These are phyloP conservation scores for Pichia membranifaciens DNA, from an alignment of 805 yeast species.

Conservation along the genomic window DNA sequence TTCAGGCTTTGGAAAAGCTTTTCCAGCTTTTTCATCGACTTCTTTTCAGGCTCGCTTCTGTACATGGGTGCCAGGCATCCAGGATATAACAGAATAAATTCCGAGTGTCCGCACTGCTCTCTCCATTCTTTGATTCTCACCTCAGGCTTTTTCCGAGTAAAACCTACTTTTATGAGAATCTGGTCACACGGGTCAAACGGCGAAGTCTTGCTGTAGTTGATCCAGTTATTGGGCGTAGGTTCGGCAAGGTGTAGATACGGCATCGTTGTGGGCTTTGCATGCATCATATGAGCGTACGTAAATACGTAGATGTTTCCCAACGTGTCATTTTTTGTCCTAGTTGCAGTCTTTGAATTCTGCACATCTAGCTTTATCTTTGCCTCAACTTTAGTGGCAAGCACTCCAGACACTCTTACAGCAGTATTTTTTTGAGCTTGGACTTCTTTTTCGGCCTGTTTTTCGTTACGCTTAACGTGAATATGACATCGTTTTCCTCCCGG, in stretches of 20 bases:
- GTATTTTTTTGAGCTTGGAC: too few relatives aligned
- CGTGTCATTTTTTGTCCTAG: too few relatives aligned
- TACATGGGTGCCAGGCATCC: slow-evolving; percentile 10
- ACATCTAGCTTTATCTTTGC: too few relatives aligned
- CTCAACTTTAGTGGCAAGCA: too few relatives aligned
- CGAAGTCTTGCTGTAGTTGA: slow-evolving; percentile 26
- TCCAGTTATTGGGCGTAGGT: slow-evolving; percentile 17
- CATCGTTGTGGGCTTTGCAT: slow-evolving; percentile 22
- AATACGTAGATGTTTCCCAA: slow-evolving; percentile 50
- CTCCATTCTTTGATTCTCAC: slow-evolving; percentile 47
- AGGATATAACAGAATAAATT: slow-evolving; percentile 37
- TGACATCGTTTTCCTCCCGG: slow-evolving; percentile 9
- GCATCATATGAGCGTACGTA: slow-evolving; percentile 38
- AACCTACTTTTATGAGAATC: slow-evolving; percentile 47
- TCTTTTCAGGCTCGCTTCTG: neutral
- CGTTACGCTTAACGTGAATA: slow-evolving; percentile 3
- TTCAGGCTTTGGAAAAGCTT: neutral
- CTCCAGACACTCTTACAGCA: too few relatives aligned
- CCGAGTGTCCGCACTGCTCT: slow-evolving; percentile 41
- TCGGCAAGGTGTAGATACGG: slow-evolving; percentile 36
- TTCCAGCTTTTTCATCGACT: neutral
- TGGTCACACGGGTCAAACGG: slow-evolving; percentile 34
- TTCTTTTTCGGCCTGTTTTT: too few relatives aligned
- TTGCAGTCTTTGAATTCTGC: too few relatives aligned
- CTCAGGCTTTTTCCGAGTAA: slow-evolving; percentile 42